phyloP scores from a whole-genome alignment of 768 basidiomycete genomes.

The Amanita molliuscula region DNA sequence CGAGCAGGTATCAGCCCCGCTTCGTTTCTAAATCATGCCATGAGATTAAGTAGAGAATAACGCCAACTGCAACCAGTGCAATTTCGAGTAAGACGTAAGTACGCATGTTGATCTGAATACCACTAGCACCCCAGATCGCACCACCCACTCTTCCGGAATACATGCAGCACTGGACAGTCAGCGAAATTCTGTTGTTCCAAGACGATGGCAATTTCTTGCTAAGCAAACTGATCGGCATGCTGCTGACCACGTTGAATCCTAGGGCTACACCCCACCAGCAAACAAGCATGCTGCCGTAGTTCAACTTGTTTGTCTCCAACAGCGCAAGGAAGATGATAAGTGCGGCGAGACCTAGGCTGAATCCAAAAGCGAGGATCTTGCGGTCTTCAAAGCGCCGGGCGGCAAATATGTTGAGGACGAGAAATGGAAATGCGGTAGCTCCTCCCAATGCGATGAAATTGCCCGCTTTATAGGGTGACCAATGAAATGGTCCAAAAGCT shows the following conservation, averaged over 20 bases:
- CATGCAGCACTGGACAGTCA: conserved; percentile 62
- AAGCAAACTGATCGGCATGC: conserved; percentile 54
- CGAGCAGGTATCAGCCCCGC: conserved; percentile 29
- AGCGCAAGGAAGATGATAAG: conserved; percentile 41
- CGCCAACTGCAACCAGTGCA: conserved; percentile 48
- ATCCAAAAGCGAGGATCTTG: conserved; percentile 42
- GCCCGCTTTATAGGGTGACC: conserved; percentile 53
- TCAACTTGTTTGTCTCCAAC: conserved; percentile 26
- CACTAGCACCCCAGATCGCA: conserved; percentile 60
- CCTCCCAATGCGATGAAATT: conserved; percentile 67
- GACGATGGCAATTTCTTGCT: conserved; percentile 57
- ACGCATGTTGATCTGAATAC: conserved; percentile 48
- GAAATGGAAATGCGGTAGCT: conserved; percentile 52
- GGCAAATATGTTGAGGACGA: conserved; percentile 47
- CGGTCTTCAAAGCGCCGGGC: conserved; percentile 53
- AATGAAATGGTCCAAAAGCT: conserved; percentile 29
- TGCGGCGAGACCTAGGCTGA: conserved; percentile 38
- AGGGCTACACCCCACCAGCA: conserved; percentile 55
- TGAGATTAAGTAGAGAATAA: conserved; percentile 38
- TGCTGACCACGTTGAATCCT: conserved; percentile 67
- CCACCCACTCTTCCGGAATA: conserved; percentile 56
- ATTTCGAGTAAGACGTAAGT: conserved; percentile 52
- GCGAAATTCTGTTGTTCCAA: conserved; percentile 48
- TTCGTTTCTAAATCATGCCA: conserved; percentile 62
- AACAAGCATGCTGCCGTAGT: conserved; percentile 36